Evolutionary conservation across 2,329 filamentous ascomycete genomes (phyloP).

Genomic region (Achaetomium macrosporum): DNA sequence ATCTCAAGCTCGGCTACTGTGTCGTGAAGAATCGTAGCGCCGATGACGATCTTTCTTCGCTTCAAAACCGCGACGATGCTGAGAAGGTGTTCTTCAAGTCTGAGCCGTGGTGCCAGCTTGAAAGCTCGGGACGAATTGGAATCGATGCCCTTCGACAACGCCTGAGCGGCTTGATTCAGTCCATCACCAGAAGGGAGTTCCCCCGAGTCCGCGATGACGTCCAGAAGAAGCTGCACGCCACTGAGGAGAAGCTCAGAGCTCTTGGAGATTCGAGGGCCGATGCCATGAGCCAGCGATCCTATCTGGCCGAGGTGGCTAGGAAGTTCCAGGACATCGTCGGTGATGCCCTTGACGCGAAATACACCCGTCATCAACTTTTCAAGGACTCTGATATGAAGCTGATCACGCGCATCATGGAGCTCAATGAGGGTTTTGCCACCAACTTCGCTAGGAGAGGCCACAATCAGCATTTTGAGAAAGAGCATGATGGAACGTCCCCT

Average conservation of each 20-base stretch:
- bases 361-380: slow-evolving; percentile 32
- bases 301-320: slow-evolving; percentile 25
- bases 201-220: slow-evolving; percentile 27
- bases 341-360: slow-evolving; percentile 29
- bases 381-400: slow-evolving; percentile 27
- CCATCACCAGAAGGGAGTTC: slow-evolving; percentile 33
- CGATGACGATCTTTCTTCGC: slow-evolving; percentile 30
- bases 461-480: not conserved
- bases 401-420: slow-evolving; percentile 33
- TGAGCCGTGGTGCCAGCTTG: slow-evolving; percentile 31
- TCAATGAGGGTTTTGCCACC: slow-evolving; percentile 30
- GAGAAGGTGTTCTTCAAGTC: slow-evolving; percentile 36
- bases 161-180: slow-evolving; percentile 32
- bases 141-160: slow-evolving; percentile 1
- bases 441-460: not conserved
- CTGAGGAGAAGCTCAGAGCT: slow-evolving; percentile 22
- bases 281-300: slow-evolving; percentile 30
- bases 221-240: not conserved
- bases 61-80: slow-evolving; percentile 24
- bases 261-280: slow-evolving; percentile 23
- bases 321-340: slow-evolving; percentile 27
- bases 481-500: not conserved
- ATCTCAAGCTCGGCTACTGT: slow-evolving; percentile 43
- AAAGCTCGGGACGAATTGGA: not conserved
- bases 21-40: slow-evolving; percentile 44